Evolutionary conservation across 441 rosid genomes (phyloP).

Genomic region (Flueggea neowawraea): DNA sequence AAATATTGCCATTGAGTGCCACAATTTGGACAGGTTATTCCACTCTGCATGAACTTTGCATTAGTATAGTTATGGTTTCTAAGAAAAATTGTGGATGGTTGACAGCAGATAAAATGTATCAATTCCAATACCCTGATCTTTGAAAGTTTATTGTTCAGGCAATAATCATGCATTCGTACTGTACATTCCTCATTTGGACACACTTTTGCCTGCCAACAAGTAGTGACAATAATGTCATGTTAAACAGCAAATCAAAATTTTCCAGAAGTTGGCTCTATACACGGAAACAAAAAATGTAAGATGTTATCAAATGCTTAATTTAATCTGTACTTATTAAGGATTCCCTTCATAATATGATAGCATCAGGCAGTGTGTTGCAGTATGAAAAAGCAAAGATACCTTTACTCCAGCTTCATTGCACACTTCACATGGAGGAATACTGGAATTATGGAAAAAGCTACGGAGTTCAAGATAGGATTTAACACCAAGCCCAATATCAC

Average conservation of each 20-base stretch:
- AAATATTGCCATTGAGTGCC: conserved; percentile 47
- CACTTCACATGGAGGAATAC: conserved; percentile 73
- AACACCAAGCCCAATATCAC: conserved; percentile 70
- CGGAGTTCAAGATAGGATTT: conserved; percentile 84
- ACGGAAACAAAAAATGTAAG: too few species aligned
- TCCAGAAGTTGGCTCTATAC: too few species aligned
- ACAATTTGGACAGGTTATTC: conserved; percentile 60
- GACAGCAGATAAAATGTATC: not conserved
- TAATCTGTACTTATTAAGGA: too few species aligned
- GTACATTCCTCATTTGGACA: conserved; percentile 62
- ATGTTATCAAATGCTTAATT: too few species aligned
- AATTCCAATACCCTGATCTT: conserved; percentile 38
- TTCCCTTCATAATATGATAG: too few species aligned
- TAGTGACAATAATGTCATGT: conserved; percentile 1
- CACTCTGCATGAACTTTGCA: conserved; percentile 40
- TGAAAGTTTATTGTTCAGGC: conserved; percentile 55
- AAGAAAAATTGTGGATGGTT: not conserved
- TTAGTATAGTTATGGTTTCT: not conserved
- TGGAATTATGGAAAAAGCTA: conserved; percentile 68
- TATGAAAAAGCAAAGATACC: conserved; percentile 29
- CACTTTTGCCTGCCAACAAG: conserved; percentile 55
- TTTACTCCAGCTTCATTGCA: conserved; percentile 91
- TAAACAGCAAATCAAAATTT: too few species aligned
- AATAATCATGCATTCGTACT: conserved; percentile 68
- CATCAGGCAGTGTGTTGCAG: too few species aligned